These are phyloP conservation scores for Closterium sp. DNA, from an alignment of 139 green algal genomes.

Conservation along the genomic window DNA sequence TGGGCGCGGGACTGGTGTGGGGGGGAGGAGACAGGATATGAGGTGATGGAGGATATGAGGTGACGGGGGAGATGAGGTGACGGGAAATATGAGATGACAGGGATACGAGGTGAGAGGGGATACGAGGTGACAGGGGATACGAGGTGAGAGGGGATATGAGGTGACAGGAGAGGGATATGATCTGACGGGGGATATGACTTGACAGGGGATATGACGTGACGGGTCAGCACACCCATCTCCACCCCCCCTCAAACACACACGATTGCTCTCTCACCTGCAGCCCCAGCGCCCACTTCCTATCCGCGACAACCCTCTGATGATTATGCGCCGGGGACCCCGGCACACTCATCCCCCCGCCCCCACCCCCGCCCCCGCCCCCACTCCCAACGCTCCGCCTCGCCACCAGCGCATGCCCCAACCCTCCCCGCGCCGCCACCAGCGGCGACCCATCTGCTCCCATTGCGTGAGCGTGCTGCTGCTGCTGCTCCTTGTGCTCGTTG, in stretches of 20 bases:
- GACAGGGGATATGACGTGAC: no score
- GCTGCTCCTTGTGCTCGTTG: background rate
- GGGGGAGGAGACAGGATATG: background rate
- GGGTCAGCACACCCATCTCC: no score
- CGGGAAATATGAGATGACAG: no score
- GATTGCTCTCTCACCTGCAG: conserved; percentile 41
- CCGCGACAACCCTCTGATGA: conserved; percentile 75
- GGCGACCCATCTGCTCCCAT: background rate
- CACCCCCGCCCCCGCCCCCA: background rate
- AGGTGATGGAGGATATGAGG: no score
- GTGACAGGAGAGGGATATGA: no score
- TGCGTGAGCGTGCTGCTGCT: background rate
- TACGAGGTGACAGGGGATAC: no score
- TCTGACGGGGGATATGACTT: no score
- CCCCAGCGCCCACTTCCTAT: conserved; percentile 86
- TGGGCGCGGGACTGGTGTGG: conserved; percentile 64
- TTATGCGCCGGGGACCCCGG: conserved; percentile 4
- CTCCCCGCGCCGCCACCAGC: background rate
- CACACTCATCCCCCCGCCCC: background rate
- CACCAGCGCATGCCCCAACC: background rate
- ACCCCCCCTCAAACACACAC: no score
- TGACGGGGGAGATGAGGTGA: no score
- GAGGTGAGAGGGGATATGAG: no score
- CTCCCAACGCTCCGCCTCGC: background rate
- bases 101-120: no score